A percentile compares a stretch with the other conserved stretches of the same genome.
These are phyloP conservation scores for Diaporthe citriasiana DNA, from an alignment of 2,329 filamentous ascomycete species.

Conservation along the genomic window DNA sequence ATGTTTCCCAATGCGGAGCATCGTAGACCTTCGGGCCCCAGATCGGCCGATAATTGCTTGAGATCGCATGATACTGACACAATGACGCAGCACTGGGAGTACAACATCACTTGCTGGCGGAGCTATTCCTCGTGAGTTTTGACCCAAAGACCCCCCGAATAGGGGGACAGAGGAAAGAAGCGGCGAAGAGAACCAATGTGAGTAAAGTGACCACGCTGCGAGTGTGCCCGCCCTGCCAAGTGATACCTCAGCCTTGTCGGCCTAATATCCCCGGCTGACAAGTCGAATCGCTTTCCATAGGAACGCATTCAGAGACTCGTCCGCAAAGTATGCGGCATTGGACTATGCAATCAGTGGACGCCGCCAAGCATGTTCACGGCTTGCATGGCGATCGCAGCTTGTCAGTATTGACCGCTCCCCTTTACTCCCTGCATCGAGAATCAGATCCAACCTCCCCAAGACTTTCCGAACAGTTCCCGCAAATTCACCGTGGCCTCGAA, in stretches of 20 bases:
- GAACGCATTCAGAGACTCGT: constrained; percentile 62
- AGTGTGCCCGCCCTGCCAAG: neutral
- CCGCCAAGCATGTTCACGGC: constrained; percentile 70
- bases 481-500: neutral
- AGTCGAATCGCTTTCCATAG: constrained; percentile 46
- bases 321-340: constrained; percentile 70
- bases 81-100: constrained; percentile 65
- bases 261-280: constrained; percentile 15
- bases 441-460: constrained; percentile 12
- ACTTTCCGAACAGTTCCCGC: neutral
- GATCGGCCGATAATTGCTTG: constrained; percentile 3
- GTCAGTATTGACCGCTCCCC: constrained; percentile 51
- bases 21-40: constrained; percentile 4
- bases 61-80: constrained; percentile 18
- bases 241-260: constrained; percentile 23
- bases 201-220: constrained; percentile 43
- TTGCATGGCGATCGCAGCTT: constrained; percentile 68
- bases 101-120: constrained; percentile 71
- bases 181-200: constrained; percentile 57
- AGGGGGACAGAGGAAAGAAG: constrained; percentile 56
- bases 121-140: constrained; percentile 69
- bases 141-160: constrained; percentile 67
- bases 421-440: constrained; percentile 22
- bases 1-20: neutral
- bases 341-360: constrained; percentile 67